Conservation (phyloP, 2,329 filamentous ascomycete species). For the Venturiaceae sp. region DNA sequence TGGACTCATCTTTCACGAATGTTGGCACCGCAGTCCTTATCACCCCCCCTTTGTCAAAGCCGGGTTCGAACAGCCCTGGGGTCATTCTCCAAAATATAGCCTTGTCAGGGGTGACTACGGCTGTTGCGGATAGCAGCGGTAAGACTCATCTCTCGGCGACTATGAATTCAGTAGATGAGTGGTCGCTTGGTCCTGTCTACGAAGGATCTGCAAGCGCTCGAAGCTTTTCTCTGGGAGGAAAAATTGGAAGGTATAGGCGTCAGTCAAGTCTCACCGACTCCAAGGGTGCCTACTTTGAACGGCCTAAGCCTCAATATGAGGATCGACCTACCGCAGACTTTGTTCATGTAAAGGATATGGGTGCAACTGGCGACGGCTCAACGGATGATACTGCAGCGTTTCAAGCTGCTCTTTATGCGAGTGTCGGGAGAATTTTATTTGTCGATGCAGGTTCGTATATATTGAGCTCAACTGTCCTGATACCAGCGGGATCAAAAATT, state of each 20-base stretch:
- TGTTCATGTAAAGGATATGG: constrained; percentile 43
- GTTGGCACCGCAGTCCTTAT: constrained; percentile 11
- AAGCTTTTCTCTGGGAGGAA: too few relatives aligned
- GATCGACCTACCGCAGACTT: constrained; percentile 51
- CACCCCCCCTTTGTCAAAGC: constrained; percentile 63
- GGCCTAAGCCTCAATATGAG: constrained; percentile 27
- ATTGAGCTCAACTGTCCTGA: constrained; percentile 42
- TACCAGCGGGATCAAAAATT: constrained; percentile 64
- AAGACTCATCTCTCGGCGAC: too few relatives aligned
- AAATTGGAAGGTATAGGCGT: too few relatives aligned
- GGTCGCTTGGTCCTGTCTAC: too few relatives aligned
- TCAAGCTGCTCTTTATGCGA: constrained; percentile 52
- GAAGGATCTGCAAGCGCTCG: too few relatives aligned
- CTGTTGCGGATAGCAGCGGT: neutral
- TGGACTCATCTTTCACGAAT: constrained; percentile 31
- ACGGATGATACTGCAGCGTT: constrained; percentile 80
- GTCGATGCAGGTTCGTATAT: constrained; percentile 49
- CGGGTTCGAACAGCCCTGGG: neutral
- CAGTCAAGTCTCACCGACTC: too few relatives aligned
- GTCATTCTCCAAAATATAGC: neutral
- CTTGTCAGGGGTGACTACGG: neutral
- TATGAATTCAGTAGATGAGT: too few relatives aligned
- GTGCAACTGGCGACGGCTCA: constrained; percentile 68
- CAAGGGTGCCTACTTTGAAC: constrained; percentile 13
- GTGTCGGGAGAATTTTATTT: constrained; percentile 45